These are phyloP conservation scores for Coemansia sp. DNA, from an alignment of 192 early-diverging fungal genomes.

Conservation along the genomic window DNA sequence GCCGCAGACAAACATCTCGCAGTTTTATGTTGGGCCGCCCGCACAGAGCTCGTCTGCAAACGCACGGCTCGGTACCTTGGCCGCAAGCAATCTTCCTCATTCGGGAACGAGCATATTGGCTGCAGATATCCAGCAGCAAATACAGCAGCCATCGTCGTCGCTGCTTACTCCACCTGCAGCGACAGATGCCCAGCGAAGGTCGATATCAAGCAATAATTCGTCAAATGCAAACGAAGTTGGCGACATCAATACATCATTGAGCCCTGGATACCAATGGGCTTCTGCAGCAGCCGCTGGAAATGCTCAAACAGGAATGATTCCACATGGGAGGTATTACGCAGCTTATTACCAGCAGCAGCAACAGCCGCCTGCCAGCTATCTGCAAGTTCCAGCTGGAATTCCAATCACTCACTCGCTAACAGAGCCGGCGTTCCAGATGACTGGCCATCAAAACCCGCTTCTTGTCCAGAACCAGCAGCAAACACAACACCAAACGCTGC, in stretches of 20 bases:
- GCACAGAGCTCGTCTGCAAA: neutral
- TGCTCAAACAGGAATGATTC: neutral
- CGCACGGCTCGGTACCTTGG: neutral
- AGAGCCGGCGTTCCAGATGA: constrained; percentile 17
- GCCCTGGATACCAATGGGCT: neutral
- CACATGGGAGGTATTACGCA: constrained; percentile 1
- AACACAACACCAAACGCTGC: constrained; percentile 6
- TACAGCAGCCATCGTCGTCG: constrained; percentile 13
- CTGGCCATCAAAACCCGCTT: neutral
- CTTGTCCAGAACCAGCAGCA: constrained; percentile 11
- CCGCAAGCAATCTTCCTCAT: constrained; percentile 5
- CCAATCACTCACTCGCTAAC: constrained; percentile 43
- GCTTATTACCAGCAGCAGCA: constrained; percentile 12
- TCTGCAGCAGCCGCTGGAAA: neutral
- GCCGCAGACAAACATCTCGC: neutral
- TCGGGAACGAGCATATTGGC: constrained; percentile 5
- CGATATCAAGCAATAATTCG: constrained; percentile 26
- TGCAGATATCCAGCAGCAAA: constrained; percentile 3
- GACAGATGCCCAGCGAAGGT: constrained; percentile 16
- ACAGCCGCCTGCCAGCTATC: constrained; percentile 12
- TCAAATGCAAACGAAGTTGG: constrained; percentile 2
- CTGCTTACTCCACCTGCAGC: constrained; percentile 14
- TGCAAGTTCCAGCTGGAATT: constrained; percentile 34
- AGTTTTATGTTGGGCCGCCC: neutral
- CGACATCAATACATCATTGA: constrained; percentile 16